phyloP scores from a whole-genome alignment of 768 basidiomycete species.

The Mycena polygramma region DNA sequence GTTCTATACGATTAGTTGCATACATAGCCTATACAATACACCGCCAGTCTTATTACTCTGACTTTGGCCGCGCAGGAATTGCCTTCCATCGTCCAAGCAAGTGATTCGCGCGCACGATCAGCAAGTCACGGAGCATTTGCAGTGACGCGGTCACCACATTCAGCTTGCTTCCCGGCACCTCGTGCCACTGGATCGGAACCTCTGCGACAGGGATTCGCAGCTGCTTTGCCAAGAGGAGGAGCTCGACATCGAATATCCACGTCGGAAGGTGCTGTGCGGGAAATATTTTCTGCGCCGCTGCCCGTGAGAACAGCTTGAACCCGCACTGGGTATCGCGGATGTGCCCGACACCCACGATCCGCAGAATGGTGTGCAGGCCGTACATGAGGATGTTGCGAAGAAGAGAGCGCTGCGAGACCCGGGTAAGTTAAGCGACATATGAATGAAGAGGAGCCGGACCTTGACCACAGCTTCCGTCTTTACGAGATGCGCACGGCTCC shows the following conservation, averaged over 20 bases:
- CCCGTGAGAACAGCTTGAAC: slow-evolving; percentile 94
- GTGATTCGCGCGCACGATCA: slow-evolving; percentile 88
- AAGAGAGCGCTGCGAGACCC: slow-evolving; percentile 76
- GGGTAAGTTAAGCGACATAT: slow-evolving; percentile 8
- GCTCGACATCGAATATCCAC: slow-evolving; percentile 98
- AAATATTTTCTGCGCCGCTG: slow-evolving; percentile 86
- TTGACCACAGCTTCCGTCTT: slow-evolving; percentile 94
- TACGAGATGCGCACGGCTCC: slow-evolving; percentile 94
- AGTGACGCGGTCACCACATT: slow-evolving; percentile 86
- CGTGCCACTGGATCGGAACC: slow-evolving; percentile 93
- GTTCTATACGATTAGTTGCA: slow-evolving; percentile 26
- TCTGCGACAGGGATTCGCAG: slow-evolving; percentile 84
- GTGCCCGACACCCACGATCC: slow-evolving; percentile 89
- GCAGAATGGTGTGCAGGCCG: slow-evolving; percentile 89
- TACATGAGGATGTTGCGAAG: slow-evolving; percentile 96
- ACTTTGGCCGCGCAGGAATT: slow-evolving; percentile 27
- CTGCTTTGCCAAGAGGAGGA: slow-evolving; percentile 87
- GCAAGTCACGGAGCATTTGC: slow-evolving; percentile 90
- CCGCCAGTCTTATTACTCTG: slow-evolving; percentile 17
- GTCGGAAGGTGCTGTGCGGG: slow-evolving; percentile 88
- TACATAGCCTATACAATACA: slow-evolving; percentile 32
- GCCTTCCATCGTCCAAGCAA: slow-evolving; percentile 81
- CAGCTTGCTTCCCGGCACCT: slow-evolving; percentile 93
- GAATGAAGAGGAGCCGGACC: slow-evolving; percentile 56
- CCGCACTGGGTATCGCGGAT: slow-evolving; percentile 97